Conservation (phyloP, 345 rosid genomes). For the Eucalyptus cloeziana region DNA sequence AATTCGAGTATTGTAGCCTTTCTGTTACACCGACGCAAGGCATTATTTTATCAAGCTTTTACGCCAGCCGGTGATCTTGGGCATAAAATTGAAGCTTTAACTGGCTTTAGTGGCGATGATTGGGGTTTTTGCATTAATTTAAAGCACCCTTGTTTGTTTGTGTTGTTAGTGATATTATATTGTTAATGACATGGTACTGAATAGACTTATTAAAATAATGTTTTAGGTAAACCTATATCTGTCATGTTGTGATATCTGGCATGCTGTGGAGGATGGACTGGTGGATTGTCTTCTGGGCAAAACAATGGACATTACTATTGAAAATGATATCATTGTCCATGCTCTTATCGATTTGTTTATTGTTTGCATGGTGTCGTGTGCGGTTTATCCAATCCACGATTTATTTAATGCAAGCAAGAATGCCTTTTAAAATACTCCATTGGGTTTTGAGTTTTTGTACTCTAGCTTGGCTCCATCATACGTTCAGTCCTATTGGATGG, state of each 20-base stretch:
- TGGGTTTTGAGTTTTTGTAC: neutral
- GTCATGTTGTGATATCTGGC: neutral
- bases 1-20: neutral
- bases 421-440: neutral
- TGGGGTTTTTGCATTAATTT: constrained; percentile 13
- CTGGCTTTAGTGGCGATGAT: neutral
- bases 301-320: constrained; percentile 7
- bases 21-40: neutral
- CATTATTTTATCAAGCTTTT: neutral
- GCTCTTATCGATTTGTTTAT: neutral
- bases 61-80: neutral
- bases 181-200: neutral
- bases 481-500: neutral
- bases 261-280: neutral
- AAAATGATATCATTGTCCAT: constrained; percentile 2
- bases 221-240: neutral
- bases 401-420: neutral
- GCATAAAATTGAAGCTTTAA: neutral
- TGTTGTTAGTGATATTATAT: neutral
- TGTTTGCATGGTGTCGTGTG: neutral
- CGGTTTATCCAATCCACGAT: neutral
- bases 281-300: constrained; percentile 28
- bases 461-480: neutral
- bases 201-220: constrained; percentile 1
- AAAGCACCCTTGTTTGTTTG: constrained; percentile 30